Evolutionary conservation across 2,329 filamentous ascomycete genomes (phyloP).

Genomic region (Pestalotiopsis sp.): DNA sequence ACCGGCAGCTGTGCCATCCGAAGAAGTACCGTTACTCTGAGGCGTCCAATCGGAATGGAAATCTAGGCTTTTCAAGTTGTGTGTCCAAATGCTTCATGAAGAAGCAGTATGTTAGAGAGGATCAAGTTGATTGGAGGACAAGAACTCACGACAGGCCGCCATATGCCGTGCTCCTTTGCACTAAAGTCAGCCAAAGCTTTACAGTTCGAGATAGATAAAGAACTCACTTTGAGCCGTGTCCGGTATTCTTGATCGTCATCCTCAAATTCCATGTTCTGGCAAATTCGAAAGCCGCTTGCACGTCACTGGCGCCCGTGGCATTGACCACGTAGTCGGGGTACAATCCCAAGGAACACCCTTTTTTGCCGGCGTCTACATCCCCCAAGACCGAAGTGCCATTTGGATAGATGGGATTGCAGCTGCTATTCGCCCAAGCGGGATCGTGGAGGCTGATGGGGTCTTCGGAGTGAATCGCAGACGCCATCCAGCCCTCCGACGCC

Average conservation of each 20-base stretch:
- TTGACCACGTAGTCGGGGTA: constrained; percentile 43
- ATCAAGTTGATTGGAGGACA: accelerated
- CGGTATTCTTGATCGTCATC: constrained; percentile 47
- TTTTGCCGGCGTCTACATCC: neutral
- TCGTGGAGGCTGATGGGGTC: neutral
- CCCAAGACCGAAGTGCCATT: neutral
- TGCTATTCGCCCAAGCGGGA: neutral
- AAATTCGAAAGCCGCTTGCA: constrained; percentile 44
- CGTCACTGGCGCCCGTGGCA: constrained; percentile 36
- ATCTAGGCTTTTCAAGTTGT: neutral
- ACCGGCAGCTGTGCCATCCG: neutral
- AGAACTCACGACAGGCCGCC: neutral
- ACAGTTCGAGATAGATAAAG: neutral
- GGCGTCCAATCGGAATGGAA: neutral
- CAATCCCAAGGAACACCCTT: constrained; percentile 38
- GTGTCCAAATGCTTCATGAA: neutral
- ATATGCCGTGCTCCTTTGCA: constrained; percentile 19
- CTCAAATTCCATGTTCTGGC: constrained; percentile 39
- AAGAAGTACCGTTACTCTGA: neutral
- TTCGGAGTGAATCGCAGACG: neutral
- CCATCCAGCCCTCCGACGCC: neutral
- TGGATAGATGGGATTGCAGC: neutral
- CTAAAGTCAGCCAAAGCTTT: too few relatives aligned
- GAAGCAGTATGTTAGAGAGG: neutral
- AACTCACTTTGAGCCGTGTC: constrained; percentile 49